These are phyloP conservation scores for Chaetomiaceae sp. DNA, from an alignment of 2,329 filamentous ascomycete species.

Conservation along the genomic window DNA sequence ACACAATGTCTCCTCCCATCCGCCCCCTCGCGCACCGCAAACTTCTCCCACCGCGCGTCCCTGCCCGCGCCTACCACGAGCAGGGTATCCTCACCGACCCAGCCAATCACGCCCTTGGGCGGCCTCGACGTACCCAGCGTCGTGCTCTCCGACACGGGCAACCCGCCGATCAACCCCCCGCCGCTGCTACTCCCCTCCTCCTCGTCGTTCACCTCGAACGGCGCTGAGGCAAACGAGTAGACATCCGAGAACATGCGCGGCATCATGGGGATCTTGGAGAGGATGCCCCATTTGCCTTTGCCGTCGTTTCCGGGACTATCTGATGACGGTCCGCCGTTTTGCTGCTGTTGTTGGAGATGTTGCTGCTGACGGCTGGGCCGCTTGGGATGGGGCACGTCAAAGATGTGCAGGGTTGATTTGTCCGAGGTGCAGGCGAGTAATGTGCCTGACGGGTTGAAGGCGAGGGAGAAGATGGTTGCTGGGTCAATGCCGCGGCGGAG, in stretches of 20 bases:
- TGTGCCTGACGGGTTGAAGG: slow-evolving; percentile 76
- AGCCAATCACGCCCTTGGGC: slow-evolving; percentile 80
- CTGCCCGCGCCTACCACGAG: slow-evolving; percentile 74
- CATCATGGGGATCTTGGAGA: slow-evolving; percentile 78
- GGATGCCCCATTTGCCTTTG: slow-evolving; percentile 76
- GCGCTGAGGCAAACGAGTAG: slow-evolving; percentile 76
- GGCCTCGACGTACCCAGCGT: slow-evolving; percentile 54
- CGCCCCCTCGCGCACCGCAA: slow-evolving; percentile 63
- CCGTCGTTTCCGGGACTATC: slow-evolving; percentile 40
- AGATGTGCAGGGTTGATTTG: slow-evolving; percentile 93
- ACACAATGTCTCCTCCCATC: slow-evolving; percentile 63
- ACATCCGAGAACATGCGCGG: slow-evolving; percentile 84
- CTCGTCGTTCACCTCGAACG: slow-evolving; percentile 82
- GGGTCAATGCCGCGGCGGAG: slow-evolving; percentile 84
- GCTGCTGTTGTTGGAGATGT: slow-evolving; percentile 17
- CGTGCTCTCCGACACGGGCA: slow-evolving; percentile 41
- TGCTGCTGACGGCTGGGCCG: slow-evolving; percentile 31
- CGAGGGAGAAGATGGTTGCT: slow-evolving; percentile 80
- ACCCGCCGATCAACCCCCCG: slow-evolving; percentile 39
- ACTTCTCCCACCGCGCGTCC: slow-evolving; percentile 85
- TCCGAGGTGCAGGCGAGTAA: slow-evolving; percentile 90
- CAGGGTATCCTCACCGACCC: slow-evolving; percentile 70
- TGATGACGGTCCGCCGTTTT: slow-evolving; percentile 1
- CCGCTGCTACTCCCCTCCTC: not conserved
- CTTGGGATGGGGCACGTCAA: slow-evolving; percentile 67